Base-by-base conservation (phyloP, 768 basidiomycete genomes). In the Suillus fuscotomentosus region DNA sequence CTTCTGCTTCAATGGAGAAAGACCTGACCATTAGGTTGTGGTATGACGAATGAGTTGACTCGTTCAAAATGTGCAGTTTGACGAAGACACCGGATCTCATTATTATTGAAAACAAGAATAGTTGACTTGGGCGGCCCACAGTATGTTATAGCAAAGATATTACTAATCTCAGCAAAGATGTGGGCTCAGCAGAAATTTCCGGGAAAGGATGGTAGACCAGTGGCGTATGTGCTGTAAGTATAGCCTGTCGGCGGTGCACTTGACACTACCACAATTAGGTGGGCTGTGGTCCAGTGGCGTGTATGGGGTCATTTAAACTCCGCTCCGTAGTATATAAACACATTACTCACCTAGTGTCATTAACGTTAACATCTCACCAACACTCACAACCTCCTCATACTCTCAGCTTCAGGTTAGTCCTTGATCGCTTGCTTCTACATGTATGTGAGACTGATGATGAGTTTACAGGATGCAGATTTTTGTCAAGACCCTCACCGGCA, bases 1-100 rank as follows among this genome's bases (percentile, higher is more conserved):
- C 94, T 8, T 93, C 94, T 5, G 93, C 92, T n/a, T 86, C 89
- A 11, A 88, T 93, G 84, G 94, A 95, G 69, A 94, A 94, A 68
- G 95, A 97, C 69, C 77, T 92, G 65, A 88, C 88, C 5, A 91
- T 98, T 70, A 84, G 89, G 61, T 69, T 98, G 17, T 97, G 95
- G 95, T 79, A 82, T 63, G 88, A 91, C 70, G 74, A 76, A 56
- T 60, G 95, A 63, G 11, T 24, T 17, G 38, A 15, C 15, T 57
- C 2, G 36, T 39, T 39, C 31, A 36, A 20, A 41, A 41, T 41
- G 24, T 3, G 17, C 38, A 20, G 36, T 24, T 57, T 31, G 5
- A 13, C 20, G 13, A n/a, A 6, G 34, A 38, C 22, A 13, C 53
- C 5, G 31, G 31, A 34, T n/a, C 6, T 13, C 34, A 20, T 48